Conservation (phyloP, 306 rosid species). For the Geum urbanum region DNA sequence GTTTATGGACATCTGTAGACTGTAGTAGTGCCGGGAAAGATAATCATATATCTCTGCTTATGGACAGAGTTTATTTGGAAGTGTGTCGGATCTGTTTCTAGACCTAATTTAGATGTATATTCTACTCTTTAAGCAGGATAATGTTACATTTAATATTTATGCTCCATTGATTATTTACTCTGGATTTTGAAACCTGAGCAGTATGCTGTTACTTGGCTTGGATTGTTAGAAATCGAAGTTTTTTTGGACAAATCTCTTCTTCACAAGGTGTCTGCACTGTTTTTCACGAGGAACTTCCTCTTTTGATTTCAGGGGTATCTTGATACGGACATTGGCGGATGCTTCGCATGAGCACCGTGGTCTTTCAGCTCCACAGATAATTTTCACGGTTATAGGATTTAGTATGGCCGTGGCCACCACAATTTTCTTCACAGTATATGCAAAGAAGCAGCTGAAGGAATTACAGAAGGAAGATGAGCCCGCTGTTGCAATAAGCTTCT, state of each 20-base stretch:
- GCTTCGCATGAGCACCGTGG: constrained; percentile 47
- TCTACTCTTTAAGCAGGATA: background rate
- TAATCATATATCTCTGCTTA: background rate
- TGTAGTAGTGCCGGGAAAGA: background rate
- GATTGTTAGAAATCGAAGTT: background rate
- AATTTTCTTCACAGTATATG: constrained; percentile 57
- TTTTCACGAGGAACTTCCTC: background rate
- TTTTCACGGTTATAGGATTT: constrained; percentile 54
- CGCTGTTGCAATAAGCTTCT: constrained; percentile 42
- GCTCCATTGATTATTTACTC: background rate
- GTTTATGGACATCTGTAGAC: background rate
- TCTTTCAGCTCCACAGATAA: constrained; percentile 56
- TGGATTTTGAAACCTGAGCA: background rate
- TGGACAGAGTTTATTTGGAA: background rate
- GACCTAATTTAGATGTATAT: background rate
- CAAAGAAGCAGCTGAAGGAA: constrained; percentile 52
- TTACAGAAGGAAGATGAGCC: constrained; percentile 47
- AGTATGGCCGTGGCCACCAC: constrained; percentile 50
- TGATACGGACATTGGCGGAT: constrained; percentile 66
- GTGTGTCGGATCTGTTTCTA: background rate
- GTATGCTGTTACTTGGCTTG: background rate
- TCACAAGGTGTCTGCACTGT: background rate
- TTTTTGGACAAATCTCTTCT: background rate
- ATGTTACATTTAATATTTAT: background rate
- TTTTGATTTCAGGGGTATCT: constrained; percentile 61